A percentile compares a stretch with the other conserved stretches of the same genome.
Evolutionary conservation across 2,329 filamentous ascomycete species (phyloP).

Genomic region (Neonectria neomacrospora): DNA sequence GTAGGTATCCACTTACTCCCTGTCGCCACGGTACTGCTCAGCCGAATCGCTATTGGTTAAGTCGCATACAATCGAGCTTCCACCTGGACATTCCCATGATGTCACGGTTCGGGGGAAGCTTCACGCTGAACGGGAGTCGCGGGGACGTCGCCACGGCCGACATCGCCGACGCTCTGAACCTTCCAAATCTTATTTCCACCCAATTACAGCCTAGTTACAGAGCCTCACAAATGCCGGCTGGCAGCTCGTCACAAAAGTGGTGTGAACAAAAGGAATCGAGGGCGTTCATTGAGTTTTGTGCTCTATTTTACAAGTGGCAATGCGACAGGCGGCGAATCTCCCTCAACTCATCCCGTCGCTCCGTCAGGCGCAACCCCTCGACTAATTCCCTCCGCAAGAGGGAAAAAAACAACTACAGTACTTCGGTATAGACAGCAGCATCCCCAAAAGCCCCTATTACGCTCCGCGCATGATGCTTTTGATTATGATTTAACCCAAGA

Average conservation of each 20-base stretch:
- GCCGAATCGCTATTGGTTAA: neutral
- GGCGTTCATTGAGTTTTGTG: conserved; percentile 69
- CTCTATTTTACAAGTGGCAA: conserved; percentile 73
- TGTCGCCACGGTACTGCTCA: neutral
- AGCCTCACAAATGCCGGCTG: neutral
- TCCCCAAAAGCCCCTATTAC: conserved; percentile 50
- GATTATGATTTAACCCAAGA: conserved; percentile 66
- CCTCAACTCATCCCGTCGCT: conserved; percentile 57
- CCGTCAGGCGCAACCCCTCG: conserved; percentile 60
- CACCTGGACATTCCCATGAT: conserved; percentile 1
- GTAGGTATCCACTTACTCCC: neutral
- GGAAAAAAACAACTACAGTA: conserved; percentile 59
- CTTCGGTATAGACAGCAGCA: conserved; percentile 61
- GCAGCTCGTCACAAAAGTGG: neutral
- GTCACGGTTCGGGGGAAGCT: conserved; percentile 9
- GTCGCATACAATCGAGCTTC: neutral
- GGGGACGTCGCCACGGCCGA: too few relatives aligned
- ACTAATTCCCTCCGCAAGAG: conserved; percentile 57
- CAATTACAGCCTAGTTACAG: neutral
- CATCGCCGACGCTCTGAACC: conserved; percentile 7
- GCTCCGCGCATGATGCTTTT: conserved; percentile 45
- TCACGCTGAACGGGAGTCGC: too few relatives aligned
- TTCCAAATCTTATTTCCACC: too few relatives aligned
- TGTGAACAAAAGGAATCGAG: conserved; percentile 68
- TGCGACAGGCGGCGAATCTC: conserved; percentile 60